Conservation (phyloP, 331 rosid genomes). For the Cydonia oblonga region DNA sequence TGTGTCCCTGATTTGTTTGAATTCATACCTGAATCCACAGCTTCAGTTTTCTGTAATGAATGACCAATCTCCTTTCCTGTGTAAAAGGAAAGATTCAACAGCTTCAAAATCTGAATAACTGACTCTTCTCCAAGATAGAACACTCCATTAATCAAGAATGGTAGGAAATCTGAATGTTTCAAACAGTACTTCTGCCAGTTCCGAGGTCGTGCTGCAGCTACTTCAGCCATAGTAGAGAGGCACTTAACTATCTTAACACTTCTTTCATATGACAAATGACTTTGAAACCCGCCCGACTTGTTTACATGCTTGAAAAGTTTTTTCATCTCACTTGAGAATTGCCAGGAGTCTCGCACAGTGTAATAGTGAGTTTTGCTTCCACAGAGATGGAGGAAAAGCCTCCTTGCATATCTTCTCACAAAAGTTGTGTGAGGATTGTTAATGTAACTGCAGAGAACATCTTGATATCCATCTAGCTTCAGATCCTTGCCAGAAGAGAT, state of each 20-base stretch:
- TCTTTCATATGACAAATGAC: conserved; percentile 75
- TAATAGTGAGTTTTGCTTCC: conserved; percentile 96
- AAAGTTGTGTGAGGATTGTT: conserved; percentile 86
- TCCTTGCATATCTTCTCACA: conserved; percentile 93
- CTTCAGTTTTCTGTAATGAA: conserved; percentile 52
- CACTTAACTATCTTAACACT: conserved; percentile 94
- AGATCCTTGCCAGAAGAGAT: conserved; percentile 71
- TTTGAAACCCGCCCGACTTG: conserved; percentile 87
- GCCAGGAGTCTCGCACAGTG: conserved; percentile 97
- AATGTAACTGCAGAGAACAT: conserved; percentile 93
- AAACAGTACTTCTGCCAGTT: conserved; percentile 98
- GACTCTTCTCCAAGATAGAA: conserved; percentile 95
- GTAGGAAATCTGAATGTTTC: conserved; percentile 73
- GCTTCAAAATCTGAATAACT: conserved; percentile 84
- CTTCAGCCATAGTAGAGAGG: conserved; percentile 91
- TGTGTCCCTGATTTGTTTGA: conserved; percentile 52
- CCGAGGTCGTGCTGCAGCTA: conserved; percentile 88
- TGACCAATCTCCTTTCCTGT: conserved; percentile 74
- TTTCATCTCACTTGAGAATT: conserved; percentile 85
- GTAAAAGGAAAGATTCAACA: conserved; percentile 72
- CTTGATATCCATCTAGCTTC: conserved; percentile 94
- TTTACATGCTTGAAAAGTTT: conserved; percentile 66
- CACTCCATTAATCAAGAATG: conserved; percentile 82
- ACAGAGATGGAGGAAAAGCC: conserved; percentile 95
- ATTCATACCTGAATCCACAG: conserved; percentile 41